phyloP scores from a whole-genome alignment of 139 green algal genomes.

The Trebouxia sp. region DNA sequence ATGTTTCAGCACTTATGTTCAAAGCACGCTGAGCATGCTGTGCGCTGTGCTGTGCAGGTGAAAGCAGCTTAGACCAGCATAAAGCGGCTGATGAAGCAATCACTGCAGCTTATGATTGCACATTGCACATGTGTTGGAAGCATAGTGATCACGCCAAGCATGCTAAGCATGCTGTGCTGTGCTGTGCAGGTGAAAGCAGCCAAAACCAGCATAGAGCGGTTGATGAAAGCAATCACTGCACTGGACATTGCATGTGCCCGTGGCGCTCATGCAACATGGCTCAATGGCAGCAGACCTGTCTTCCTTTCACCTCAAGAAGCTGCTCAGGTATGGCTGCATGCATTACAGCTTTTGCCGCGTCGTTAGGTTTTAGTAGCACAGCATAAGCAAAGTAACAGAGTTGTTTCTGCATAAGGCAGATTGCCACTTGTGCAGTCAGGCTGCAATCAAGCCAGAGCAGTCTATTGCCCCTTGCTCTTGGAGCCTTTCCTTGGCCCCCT shows the following conservation, averaged over 20 bases:
- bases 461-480: too few relatives aligned
- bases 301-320: conserved; percentile 36
- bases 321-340: neutral
- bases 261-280: conserved; percentile 65
- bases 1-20: too few relatives aligned
- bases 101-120: too few relatives aligned
- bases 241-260: conserved; percentile 74
- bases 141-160: too few relatives aligned
- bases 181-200: conserved; percentile 9
- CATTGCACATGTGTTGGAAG: too few relatives aligned
- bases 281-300: conserved; percentile 36
- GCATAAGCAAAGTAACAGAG: too few relatives aligned
- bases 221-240: conserved; percentile 43
- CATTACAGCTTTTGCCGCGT: neutral
- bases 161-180: neutral
- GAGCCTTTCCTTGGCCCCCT: too few relatives aligned
- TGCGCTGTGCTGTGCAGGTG: neutral
- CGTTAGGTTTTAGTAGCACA: too few relatives aligned
- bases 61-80: conserved; percentile 22
- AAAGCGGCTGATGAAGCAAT: conserved; percentile 41
- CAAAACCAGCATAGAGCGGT: neutral
- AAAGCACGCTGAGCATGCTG: neutral
- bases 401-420: too few relatives aligned
- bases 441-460: too few relatives aligned
- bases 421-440: too few relatives aligned